These are phyloP conservation scores for Samsoniella hepiali DNA, from an alignment of 2,329 filamentous ascomycete species.

Conservation along the genomic window DNA sequence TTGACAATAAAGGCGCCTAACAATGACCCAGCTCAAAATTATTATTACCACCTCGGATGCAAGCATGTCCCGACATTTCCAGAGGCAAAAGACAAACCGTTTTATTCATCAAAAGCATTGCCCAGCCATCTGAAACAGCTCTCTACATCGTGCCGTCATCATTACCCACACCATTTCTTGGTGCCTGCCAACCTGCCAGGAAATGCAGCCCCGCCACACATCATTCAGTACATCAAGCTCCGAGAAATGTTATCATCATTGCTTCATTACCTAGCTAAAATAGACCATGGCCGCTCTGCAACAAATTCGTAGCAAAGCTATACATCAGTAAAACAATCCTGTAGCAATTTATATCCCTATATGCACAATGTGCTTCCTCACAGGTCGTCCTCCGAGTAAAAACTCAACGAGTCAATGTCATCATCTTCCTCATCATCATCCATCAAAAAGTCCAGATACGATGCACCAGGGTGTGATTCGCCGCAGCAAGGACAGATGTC, in stretches of 20 bases:
- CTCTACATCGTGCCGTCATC: constrained; percentile 9
- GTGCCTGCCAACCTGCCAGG: background rate
- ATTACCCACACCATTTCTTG: constrained; percentile 9
- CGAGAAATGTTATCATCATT: background rate
- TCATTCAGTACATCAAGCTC: background rate
- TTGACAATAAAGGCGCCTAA: background rate
- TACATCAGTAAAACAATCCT: background rate
- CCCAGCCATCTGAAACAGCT: background rate
- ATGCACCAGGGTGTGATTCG: constrained; percentile 36
- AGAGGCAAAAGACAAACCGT: too few species aligned
- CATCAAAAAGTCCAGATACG: constrained; percentile 30
- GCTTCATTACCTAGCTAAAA: constrained; percentile 11
- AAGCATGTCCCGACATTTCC: too few species aligned
- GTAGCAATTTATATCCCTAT: background rate
- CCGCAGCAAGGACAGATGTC: constrained; percentile 42
- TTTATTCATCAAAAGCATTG: too few species aligned
- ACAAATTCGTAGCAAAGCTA: constrained; percentile 2
- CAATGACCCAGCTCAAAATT: background rate
- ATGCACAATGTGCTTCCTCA: background rate
- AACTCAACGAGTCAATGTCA: background rate
- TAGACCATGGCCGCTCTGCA: background rate
- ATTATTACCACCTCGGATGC: too few species aligned
- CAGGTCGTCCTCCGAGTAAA: constrained; percentile 8
- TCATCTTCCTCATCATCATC: constrained; percentile 6
- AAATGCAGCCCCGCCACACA: background rate